Percentiles rank a stretch among this genome's conserved stretches.
phyloP scores from a whole-genome alignment of 306 rosid genomes.

The Coriaria nepalensis region DNA sequence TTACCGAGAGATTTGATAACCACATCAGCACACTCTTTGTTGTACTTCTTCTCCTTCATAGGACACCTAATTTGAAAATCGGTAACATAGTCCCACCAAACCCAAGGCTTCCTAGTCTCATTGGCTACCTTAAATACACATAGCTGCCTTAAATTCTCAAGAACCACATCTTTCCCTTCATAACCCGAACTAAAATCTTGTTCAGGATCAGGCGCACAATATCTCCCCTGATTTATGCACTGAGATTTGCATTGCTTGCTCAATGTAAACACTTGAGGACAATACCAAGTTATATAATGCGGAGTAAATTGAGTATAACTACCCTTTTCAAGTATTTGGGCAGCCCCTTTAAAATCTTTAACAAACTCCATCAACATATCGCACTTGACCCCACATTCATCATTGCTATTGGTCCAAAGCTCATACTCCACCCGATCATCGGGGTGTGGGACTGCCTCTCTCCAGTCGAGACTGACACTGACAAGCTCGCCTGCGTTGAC shows the following conservation, averaged over 20 bases:
- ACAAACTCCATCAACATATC: constrained; percentile 95
- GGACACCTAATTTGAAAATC: constrained; percentile 98
- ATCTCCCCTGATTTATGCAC: constrained; percentile 95
- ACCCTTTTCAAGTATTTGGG: constrained; percentile 95
- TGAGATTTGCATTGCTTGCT: constrained; percentile 99
- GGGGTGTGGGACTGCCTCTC: constrained; percentile 96
- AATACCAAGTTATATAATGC: constrained; percentile 95
- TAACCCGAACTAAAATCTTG: constrained; percentile 93
- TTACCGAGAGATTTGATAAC: constrained; percentile 82
- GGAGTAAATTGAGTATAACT: constrained; percentile 90
- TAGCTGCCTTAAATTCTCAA: constrained; percentile 90
- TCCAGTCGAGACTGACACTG: constrained; percentile 86
- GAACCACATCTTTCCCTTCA: constrained; percentile 83
- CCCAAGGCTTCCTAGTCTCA: constrained; percentile 75
- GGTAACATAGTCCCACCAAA: constrained; percentile 97
- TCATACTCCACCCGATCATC: constrained; percentile 97
- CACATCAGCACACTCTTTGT: constrained; percentile 60
- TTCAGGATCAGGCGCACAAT: constrained; percentile 98
- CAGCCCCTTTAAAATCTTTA: constrained; percentile 93
- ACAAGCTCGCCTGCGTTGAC: constrained; percentile 70
- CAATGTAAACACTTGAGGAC: constrained; percentile 86
- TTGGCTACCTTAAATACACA: constrained; percentile 81
- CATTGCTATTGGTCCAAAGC: constrained; percentile 95
- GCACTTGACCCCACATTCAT: constrained; percentile 91
- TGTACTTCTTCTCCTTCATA: constrained; percentile 93